phyloP scores from a whole-genome alignment of 2,329 filamentous ascomycete genomes.

The Dactylellina cionopaga region DNA sequence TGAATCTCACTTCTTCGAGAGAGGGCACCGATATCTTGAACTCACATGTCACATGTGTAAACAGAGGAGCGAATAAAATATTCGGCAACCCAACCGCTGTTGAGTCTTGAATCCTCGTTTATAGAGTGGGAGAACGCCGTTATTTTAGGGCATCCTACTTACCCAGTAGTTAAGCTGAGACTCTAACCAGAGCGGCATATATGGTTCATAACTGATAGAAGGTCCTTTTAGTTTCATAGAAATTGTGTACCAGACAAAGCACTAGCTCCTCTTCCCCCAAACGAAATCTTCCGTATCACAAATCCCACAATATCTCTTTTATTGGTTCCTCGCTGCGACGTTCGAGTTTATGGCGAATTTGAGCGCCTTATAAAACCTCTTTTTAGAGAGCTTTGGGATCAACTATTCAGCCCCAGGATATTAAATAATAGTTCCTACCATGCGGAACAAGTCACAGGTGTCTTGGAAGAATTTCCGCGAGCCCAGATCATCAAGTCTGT shows the following conservation, averaged over 20 bases:
- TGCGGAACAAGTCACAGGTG: not conserved
- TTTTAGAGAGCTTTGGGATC: not conserved
- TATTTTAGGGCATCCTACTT: slow-evolving; percentile 6
- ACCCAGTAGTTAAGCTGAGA: not conserved
- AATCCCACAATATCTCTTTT: not conserved
- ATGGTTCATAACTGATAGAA: not conserved
- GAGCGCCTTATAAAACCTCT: not conserved
- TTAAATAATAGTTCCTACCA: not conserved
- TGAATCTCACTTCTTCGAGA: too few species aligned
- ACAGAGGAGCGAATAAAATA: not conserved
- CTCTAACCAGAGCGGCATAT: too few species aligned
- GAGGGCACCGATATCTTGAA: too few species aligned
- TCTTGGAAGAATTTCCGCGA: not conserved
- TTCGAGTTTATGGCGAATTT: not conserved
- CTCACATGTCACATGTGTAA: not conserved
- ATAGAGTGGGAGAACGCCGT: slow-evolving; percentile 22
- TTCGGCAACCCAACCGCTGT: not conserved
- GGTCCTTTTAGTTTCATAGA: not conserved
- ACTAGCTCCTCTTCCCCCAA: not conserved
- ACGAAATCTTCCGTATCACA: not conserved
- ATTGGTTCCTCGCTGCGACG: not conserved
- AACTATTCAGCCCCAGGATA: not conserved
- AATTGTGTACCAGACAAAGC: not conserved
- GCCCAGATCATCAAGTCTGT: not conserved
- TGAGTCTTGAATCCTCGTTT: slow-evolving; percentile 2